Evolutionary conservation across 768 basidiomycete species (phyloP).

Genomic region (Leccinum longicurvipes): DNA sequence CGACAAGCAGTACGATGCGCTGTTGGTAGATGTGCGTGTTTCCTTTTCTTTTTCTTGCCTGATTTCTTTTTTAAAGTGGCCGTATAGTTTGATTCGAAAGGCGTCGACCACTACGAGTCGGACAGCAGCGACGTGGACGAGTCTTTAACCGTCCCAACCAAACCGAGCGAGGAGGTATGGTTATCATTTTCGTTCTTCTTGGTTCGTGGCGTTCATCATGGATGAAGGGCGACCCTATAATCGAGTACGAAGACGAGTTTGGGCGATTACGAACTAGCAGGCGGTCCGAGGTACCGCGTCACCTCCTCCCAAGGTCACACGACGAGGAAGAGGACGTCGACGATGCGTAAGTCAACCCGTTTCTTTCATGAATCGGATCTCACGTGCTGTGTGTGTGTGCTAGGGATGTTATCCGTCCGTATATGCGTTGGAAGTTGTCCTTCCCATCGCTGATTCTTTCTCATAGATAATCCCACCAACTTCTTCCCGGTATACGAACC

Average conservation of each 20-base stretch:
- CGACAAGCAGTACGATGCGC: conserved; percentile 66
- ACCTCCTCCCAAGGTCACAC: conserved; percentile 47
- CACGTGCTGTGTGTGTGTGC: conserved; percentile 4
- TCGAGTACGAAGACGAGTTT: conserved; percentile 88
- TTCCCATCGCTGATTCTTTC: conserved; percentile 3
- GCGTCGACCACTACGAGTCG: conserved; percentile 50
- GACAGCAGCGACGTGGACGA: conserved; percentile 81
- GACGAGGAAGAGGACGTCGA: conserved; percentile 40
- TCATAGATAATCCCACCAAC: conserved; percentile 71
- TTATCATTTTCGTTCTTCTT: background rate
- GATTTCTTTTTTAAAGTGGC: background rate
- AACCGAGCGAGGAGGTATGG: conserved; percentile 37
- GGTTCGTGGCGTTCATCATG: background rate
- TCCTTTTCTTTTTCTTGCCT: background rate
- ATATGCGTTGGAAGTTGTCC: conserved; percentile 1
- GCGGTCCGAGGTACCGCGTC: conserved; percentile 74
- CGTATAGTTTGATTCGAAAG: conserved; percentile 64
- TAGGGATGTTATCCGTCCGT: conserved; percentile 60
- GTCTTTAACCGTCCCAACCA: conserved; percentile 58
- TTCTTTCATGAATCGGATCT: background rate
- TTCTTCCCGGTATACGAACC: conserved; percentile 90
- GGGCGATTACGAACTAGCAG: conserved; percentile 68
- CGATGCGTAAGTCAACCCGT: conserved; percentile 49
- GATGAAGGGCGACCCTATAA: conserved; percentile 65
- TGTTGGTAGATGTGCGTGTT: conserved; percentile 72